phyloP scores from a whole-genome alignment of 2,329 filamentous ascomycete species.

The Penicillium vulpinum region DNA sequence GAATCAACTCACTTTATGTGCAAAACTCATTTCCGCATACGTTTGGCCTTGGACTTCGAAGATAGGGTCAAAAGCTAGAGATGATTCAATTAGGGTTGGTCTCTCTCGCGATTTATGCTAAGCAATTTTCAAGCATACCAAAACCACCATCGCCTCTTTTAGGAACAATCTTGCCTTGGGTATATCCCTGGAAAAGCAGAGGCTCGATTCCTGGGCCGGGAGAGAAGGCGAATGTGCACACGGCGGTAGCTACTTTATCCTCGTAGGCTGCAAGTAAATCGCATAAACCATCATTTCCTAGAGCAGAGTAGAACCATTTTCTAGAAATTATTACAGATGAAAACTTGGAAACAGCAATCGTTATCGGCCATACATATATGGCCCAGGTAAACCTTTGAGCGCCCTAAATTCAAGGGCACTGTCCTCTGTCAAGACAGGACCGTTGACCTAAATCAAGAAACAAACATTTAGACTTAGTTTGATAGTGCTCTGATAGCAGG shows the following conservation, averaged over 20 bases:
- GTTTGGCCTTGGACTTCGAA: background rate
- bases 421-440: background rate
- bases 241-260: background rate
- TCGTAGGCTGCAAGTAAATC: background rate
- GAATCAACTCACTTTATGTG: background rate
- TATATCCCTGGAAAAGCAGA: background rate
- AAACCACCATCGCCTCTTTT: background rate
- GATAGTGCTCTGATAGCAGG: background rate
- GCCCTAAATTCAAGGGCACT: background rate
- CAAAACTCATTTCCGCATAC: background rate
- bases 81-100: background rate
- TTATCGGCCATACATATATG: background rate
- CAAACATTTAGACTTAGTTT: background rate
- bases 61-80: background rate
- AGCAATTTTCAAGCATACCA: background rate
- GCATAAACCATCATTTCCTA: background rate
- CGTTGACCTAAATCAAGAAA: background rate
- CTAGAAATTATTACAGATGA: background rate
- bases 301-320: background rate
- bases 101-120: background rate
- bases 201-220: background rate
- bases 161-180: background rate
- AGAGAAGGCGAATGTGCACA: background rate
- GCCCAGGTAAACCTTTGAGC: background rate
- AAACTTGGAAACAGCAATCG: background rate